Evolutionary conservation across 2,329 filamentous ascomycete species (phyloP).

Genomic region (Cadophora sp.): DNA sequence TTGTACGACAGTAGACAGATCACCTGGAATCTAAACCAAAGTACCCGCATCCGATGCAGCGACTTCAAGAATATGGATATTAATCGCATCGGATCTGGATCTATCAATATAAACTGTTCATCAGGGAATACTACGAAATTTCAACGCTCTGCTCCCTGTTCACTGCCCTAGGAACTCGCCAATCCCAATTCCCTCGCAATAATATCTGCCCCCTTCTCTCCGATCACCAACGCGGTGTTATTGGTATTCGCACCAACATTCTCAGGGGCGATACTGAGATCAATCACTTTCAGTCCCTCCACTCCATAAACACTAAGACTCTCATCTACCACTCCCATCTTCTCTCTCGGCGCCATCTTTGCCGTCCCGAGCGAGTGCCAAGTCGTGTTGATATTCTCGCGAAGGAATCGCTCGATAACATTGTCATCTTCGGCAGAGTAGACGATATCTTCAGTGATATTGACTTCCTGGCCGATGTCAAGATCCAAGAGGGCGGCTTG

Average conservation of each 20-base stretch:
- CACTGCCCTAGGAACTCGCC: background rate
- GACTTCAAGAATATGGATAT: no score
- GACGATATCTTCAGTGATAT: constrained; percentile 44
- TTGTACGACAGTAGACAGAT: no score
- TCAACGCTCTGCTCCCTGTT: background rate
- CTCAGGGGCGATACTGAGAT: constrained; percentile 47
- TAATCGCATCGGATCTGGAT: no score
- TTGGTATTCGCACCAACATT: constrained; percentile 52
- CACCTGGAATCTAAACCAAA: no score
- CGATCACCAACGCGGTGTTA: constrained; percentile 49
- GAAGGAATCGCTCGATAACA: constrained; percentile 49
- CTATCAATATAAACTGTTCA: no score
- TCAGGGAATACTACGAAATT: no score
- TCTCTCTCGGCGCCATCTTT: constrained; percentile 45
- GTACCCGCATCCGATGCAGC: no score
- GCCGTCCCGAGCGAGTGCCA: constrained; percentile 49
- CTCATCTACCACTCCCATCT: constrained; percentile 46
- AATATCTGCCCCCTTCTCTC: constrained; percentile 47
- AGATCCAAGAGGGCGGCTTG: constrained; percentile 44
- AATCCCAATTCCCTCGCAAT: constrained; percentile 45
- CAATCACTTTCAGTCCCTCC: constrained; percentile 48
- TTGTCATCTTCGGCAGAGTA: constrained; percentile 36
- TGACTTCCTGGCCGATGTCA: background rate
- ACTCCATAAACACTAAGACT: constrained; percentile 46
- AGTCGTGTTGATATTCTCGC: constrained; percentile 45